Percentiles rank a stretch among this genome's conserved stretches.
phyloP scores from a whole-genome alignment of 2,329 filamentous ascomycete genomes.

The Sordariomycetes sp. region DNA sequence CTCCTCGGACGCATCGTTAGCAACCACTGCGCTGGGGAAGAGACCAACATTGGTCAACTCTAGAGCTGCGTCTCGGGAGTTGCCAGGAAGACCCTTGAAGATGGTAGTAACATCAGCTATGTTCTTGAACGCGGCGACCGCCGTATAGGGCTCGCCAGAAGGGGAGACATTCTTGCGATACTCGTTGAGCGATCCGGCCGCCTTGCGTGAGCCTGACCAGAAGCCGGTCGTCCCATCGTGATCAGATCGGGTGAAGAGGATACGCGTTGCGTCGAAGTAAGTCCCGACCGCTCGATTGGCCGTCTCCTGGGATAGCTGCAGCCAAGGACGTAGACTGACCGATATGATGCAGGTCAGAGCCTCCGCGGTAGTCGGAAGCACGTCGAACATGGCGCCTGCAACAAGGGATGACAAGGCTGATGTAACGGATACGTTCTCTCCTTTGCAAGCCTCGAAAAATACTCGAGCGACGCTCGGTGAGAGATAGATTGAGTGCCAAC shows the following conservation, averaged over 20 bases:
- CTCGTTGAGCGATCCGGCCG: neutral
- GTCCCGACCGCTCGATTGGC: conserved; percentile 7
- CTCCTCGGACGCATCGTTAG: conserved; percentile 7
- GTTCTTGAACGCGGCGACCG: conserved; percentile 24
- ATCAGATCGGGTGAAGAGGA: conserved; percentile 3
- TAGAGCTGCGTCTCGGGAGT: conserved; percentile 23
- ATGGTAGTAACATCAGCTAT: conserved; percentile 26
- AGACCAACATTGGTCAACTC: conserved; percentile 37
- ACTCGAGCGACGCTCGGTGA: conserved; percentile 2
- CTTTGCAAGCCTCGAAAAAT: conserved; percentile 8
- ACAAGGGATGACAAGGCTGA: conserved; percentile 7
- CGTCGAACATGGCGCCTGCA: conserved; percentile 5
- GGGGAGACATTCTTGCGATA: conserved; percentile 8
- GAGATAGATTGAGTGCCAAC: conserved; percentile 8
- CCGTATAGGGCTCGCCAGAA: conserved; percentile 8
- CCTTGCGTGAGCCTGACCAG: neutral
- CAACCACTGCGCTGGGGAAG: conserved; percentile 10
- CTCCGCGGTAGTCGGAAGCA: conserved; percentile 6
- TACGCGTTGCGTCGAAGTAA: conserved; percentile 8
- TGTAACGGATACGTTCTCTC: conserved; percentile 5
- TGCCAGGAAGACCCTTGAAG: conserved; percentile 25
- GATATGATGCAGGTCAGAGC: conserved; percentile 9
- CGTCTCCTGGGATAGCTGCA: conserved; percentile 4
- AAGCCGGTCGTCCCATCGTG: neutral
- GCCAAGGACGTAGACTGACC: conserved; percentile 9